phyloP scores from a whole-genome alignment of 78 protist genomes.

The Creolimax fragrantissima region DNA sequence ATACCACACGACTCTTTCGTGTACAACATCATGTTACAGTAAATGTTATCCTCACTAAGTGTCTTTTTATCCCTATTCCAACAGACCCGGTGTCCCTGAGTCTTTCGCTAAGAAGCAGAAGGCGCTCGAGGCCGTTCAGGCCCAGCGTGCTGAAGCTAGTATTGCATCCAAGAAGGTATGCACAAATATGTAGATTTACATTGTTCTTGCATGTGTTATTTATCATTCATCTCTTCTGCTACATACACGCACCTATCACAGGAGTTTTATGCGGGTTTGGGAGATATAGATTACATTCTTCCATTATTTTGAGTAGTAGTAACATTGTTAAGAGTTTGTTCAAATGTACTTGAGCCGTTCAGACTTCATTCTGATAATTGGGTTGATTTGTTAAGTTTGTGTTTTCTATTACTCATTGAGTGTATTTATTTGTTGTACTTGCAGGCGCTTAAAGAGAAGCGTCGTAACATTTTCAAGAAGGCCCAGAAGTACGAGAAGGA shows the following conservation, averaged over 20 bases:
- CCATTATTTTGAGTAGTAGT: background rate
- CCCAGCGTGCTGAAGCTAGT: background rate
- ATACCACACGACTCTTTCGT: no score
- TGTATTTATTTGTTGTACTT: background rate
- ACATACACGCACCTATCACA: no score
- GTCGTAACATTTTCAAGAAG: conserved; percentile 53
- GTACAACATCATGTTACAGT: no score
- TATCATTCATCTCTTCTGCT: no score
- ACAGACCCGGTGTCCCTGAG: conserved; percentile 44
- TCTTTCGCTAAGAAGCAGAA: conserved; percentile 58
- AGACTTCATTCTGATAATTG: background rate
- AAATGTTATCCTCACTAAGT: no score
- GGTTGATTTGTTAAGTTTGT: background rate
- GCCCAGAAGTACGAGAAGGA: conserved; percentile 81
- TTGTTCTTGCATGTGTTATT: no score
- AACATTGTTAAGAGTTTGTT: background rate
- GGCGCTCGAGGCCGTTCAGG: conserved; percentile 15
- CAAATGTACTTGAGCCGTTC: background rate
- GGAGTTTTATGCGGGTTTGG: background rate
- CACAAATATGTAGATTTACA: background rate
- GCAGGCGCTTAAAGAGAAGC: conserved; percentile 23
- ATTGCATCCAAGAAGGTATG: conserved; percentile 1
- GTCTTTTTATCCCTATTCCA: no score
- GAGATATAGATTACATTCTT: background rate
- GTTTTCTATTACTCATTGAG: background rate